Percentiles rank a stretch among this genome's conserved stretches.
Evolutionary conservation across 352 stramenopile genomes (phyloP).

Genomic region (Pythium rhizo-oryzae): DNA sequence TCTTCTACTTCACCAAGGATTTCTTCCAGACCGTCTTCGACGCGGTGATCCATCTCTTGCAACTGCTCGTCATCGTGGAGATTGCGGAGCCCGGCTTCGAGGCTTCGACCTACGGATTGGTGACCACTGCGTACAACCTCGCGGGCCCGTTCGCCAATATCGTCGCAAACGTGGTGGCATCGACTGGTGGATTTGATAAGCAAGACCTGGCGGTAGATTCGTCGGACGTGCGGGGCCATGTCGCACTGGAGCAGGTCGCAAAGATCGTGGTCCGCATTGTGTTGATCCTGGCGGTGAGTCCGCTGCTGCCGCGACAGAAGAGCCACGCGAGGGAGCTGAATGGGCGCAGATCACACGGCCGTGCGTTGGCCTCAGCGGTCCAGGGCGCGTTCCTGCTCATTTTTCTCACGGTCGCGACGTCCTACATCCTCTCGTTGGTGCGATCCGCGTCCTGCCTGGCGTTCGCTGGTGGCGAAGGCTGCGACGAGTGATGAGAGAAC

Average conservation of each 20-base stretch:
- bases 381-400: slow-evolving; percentile 3
- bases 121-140: slow-evolving; percentile 26
- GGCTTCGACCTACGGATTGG: slow-evolving; percentile 27
- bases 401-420: slow-evolving; percentile 2
- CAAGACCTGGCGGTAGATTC: slow-evolving; percentile 6
- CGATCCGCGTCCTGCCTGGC: slow-evolving; percentile 17
- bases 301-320: slow-evolving; percentile 30
- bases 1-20: slow-evolving; percentile 15
- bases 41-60: slow-evolving; percentile 8
- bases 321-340: slow-evolving; percentile 13
- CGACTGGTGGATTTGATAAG: background rate
- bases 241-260: slow-evolving; percentile 16
- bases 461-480: slow-evolving; percentile 28
- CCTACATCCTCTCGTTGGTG: slow-evolving; percentile 17
- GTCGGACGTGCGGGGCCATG: background rate
- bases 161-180: slow-evolving; percentile 6
- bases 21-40: slow-evolving; percentile 11
- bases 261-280: slow-evolving; percentile 9
- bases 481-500: background rate
- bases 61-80: slow-evolving; percentile 24
- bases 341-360: background rate
- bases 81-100: slow-evolving; percentile 26
- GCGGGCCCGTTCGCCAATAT: slow-evolving; percentile 12
- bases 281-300: slow-evolving; percentile 14
- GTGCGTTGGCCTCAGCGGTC: background rate